Conservation (phyloP, 1,284 basidiomycete species). For the Volvariella surrecta region DNA sequence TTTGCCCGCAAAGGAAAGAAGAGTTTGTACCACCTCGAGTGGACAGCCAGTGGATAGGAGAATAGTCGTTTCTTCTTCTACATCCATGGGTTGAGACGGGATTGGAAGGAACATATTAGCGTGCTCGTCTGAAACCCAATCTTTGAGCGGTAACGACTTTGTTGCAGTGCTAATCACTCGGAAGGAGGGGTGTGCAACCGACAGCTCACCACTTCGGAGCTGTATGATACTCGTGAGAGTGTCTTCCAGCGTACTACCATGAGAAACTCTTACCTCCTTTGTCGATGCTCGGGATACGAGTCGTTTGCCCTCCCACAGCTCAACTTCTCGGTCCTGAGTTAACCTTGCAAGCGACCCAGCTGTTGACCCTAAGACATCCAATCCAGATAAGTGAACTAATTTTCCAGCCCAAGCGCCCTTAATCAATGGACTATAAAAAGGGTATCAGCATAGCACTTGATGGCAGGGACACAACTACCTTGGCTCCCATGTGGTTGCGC, state of each 20-base stretch:
- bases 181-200: conserved; percentile 47
- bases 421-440: conserved; percentile 35
- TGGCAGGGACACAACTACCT: conserved; percentile 27
- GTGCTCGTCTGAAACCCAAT: conserved; percentile 59
- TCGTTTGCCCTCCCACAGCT: conserved; percentile 54
- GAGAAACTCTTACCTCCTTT: conserved; percentile 30
- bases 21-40: conserved; percentile 18
- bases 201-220: conserved; percentile 27
- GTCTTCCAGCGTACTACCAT: conserved; percentile 4
- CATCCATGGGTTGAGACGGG: conserved; percentile 48
- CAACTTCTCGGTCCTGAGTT: conserved; percentile 50
- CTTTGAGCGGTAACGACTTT: conserved; percentile 49
- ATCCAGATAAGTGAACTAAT: conserved; percentile 48
- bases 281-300: conserved; percentile 39
- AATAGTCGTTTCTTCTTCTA: conserved; percentile 36
- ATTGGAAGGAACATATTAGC: conserved; percentile 63
- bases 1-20: conserved; percentile 44
- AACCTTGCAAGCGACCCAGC: conserved; percentile 52
- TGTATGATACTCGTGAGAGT: background rate
- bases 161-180: conserved; percentile 53
- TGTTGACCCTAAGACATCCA: conserved; percentile 56
- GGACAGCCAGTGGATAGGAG: conserved; percentile 36
- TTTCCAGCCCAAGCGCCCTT: conserved; percentile 49
- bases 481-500: conserved; percentile 55
- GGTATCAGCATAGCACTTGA: background rate